Evolutionary conservation across 495 filamentous ascomycete genomes (phyloP), one percentile per base, ranked within the genome.

Genomic region (Amphirosellinia nigrospora): DNA sequence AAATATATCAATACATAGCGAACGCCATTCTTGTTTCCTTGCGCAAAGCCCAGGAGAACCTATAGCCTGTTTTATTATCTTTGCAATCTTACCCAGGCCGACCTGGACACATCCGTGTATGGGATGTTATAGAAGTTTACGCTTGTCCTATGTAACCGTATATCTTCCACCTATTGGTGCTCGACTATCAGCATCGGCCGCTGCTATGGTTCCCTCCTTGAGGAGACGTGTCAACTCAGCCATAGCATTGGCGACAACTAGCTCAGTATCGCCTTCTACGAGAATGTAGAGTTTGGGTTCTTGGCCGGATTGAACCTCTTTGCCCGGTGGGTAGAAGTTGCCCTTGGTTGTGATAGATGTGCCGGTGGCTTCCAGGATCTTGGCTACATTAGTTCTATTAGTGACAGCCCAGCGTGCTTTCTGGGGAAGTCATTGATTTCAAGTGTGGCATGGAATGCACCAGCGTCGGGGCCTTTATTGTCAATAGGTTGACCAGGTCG

Each of bases 371-470:
- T 99, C 96, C 63, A 99, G 87, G 65, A 99, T 97, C 84, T 98
- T 98, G 71, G 96, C 96, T 67, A 99, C 96, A 74, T 99, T 99
- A 6, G 96, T 99, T 52, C 96, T 89, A 77, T 99, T 99, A 59
- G 96, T 99, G 80, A 99, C 96, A 26, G 94, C 95, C 96, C 96
- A 99, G 66, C 96, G 89, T 71, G 96, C 96, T 88, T 98, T 98
- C 80, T 98, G 96, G 34, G 96, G 80, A 98, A 98, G 81, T 98
- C 96, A 79, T 99, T 99, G 86, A 99, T 98, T 78, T 98, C 96
- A 73, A 99, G 83, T 4, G 94, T 98, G 34, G 96, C 94, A 79
- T 99, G 96, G 88, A 96, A 99, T 15, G 93, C 93, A 36, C 96
- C 96, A 9, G 96, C 96, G 82, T 99, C 96, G 15, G 96, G 96